Evolutionary conservation across 2,329 filamentous ascomycete species (phyloP), one percentile per base, ranked within the genome.

Genomic region (Colletotrichum magnum): DNA sequence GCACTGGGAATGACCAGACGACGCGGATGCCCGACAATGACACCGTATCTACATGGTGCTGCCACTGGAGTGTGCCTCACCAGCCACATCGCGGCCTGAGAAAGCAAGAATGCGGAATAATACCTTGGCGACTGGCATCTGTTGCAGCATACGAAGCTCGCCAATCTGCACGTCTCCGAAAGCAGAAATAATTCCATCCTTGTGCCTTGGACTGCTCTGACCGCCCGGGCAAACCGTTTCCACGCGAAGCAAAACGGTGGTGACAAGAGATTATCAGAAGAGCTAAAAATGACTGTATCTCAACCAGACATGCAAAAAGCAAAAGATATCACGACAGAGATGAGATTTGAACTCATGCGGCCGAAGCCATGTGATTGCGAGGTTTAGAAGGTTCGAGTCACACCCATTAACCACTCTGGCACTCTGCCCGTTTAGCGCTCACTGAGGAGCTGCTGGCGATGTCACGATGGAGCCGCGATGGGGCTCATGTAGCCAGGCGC

Each of bases 371-470:
- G 58, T 60, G 56, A 66, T 64, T 36, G 54, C 62, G 50, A 66
- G 50, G 39, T 50, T 10, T 26, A 2, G 24, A 21, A 16, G 6
- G 47, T 66, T 66, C 63, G 62, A 64, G 62, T 64, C 62, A 64
- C 56, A 64, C 62, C 62, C 54, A 64, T 64, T 64, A 64, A 64
- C 62, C 62, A 64, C 62, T 64, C 62, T 64, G 54, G 62, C 62
- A 64, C 62, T 59, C 62, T 64, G 62, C 62, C 62, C 48, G 18
- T 50, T 18, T 50, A 10, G 32, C 32, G 32, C 32, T 36, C 32
- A 1, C 4, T 36, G 32, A 36, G 9, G 2, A 3, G 9, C 32
- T 36, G 32, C 32, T 36, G 32, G 6, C 47, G 47, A 50, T 50
- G 47, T 18, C 10, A 24, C n/a, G 47, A 18, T 50, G 47, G n/a